Conservation (phyloP, 805 yeast genomes). For the Yamadazyma scolyti region DNA sequence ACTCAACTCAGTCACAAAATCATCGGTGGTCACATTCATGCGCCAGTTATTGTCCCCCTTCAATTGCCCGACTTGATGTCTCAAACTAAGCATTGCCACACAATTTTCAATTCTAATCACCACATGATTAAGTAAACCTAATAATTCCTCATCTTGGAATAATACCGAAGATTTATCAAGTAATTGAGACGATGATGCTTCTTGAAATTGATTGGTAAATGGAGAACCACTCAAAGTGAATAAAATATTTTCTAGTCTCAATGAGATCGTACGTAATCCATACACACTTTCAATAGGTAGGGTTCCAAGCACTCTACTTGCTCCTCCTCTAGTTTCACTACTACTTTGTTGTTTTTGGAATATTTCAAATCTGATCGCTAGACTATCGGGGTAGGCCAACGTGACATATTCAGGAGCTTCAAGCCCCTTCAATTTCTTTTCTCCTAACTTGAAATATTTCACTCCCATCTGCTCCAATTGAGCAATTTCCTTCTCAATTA, state of each 20-base stretch:
- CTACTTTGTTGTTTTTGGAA: slow-evolving; percentile 24
- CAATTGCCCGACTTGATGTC: slow-evolving; percentile 26
- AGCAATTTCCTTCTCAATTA: slow-evolving; percentile 61
- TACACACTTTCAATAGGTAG: slow-evolving; percentile 44
- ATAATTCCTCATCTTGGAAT: slow-evolving; percentile 38
- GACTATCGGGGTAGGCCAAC: slow-evolving; percentile 64
- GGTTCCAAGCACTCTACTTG: slow-evolving; percentile 36
- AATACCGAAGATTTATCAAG: slow-evolving; percentile 13
- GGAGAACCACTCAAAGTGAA: slow-evolving; percentile 46
- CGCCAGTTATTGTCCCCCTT: slow-evolving; percentile 15
- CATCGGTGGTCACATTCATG: slow-evolving; percentile 5
- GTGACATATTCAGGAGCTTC: slow-evolving; percentile 90
- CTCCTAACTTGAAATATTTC: slow-evolving; percentile 69
- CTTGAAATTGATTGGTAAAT: slow-evolving; percentile 23
- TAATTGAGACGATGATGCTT: slow-evolving; percentile 21
- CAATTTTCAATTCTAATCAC: slow-evolving; percentile 67
- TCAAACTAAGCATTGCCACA: slow-evolving; percentile 31
- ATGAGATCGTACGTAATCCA: slow-evolving; percentile 50
- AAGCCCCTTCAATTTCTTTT: slow-evolving; percentile 85
- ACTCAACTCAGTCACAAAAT: slow-evolving; percentile 8
- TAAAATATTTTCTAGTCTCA: slow-evolving; percentile 57
- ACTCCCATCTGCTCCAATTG: slow-evolving; percentile 69
- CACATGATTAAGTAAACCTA: slow-evolving; percentile 58
- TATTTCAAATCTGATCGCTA: slow-evolving; percentile 57
- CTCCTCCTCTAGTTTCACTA: slow-evolving; percentile 19